Percentiles rank a stretch among this genome's conserved stretches.
These are phyloP conservation scores for Artemisia argyi DNA, from an alignment of 129 eudicot species.

Conservation along the genomic window DNA sequence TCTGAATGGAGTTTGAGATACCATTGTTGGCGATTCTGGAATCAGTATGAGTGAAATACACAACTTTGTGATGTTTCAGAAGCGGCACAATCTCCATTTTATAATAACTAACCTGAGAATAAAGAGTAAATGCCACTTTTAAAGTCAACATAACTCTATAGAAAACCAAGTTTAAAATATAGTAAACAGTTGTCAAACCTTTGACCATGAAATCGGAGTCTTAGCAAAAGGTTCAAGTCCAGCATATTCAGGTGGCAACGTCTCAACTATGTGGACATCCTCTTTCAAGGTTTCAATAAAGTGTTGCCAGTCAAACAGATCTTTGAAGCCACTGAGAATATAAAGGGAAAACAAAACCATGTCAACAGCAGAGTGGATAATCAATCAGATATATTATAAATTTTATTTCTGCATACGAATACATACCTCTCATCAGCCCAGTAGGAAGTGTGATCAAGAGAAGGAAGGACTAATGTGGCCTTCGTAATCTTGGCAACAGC, in stretches of 20 bases:
- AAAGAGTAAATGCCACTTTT: constrained; percentile 11
- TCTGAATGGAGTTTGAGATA: constrained; percentile 70
- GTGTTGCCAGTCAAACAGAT: constrained; percentile 91
- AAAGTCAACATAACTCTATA: constrained; percentile 4
- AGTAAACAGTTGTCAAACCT: constrained; percentile 49
- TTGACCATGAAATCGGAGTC: constrained; percentile 99
- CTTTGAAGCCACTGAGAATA: constrained; percentile 91
- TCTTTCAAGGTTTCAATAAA: constrained; percentile 84
- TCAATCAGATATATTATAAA: neutral
- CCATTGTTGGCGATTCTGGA: constrained; percentile 95
- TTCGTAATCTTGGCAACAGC: constrained; percentile 94
- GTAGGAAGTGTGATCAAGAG: constrained; percentile 94
- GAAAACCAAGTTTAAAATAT: neutral
- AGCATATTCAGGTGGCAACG: constrained; percentile 71
- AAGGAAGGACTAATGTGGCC: constrained; percentile 95
- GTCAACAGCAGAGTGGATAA: neutral
- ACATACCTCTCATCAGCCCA: constrained; percentile 97
- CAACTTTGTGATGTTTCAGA: constrained; percentile 92
- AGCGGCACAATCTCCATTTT: constrained; percentile 88
- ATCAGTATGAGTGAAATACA: constrained; percentile 92
- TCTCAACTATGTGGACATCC: constrained; percentile 78
- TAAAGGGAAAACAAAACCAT: constrained; percentile 4
- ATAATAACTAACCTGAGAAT: constrained; percentile 72
- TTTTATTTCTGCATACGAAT: neutral
- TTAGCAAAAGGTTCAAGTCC: constrained; percentile 81